Evolutionary conservation across 805 yeast genomes (phyloP), one percentile per base, ranked within the genome.

Genomic region (Metschnikowia kunwiensis): DNA sequence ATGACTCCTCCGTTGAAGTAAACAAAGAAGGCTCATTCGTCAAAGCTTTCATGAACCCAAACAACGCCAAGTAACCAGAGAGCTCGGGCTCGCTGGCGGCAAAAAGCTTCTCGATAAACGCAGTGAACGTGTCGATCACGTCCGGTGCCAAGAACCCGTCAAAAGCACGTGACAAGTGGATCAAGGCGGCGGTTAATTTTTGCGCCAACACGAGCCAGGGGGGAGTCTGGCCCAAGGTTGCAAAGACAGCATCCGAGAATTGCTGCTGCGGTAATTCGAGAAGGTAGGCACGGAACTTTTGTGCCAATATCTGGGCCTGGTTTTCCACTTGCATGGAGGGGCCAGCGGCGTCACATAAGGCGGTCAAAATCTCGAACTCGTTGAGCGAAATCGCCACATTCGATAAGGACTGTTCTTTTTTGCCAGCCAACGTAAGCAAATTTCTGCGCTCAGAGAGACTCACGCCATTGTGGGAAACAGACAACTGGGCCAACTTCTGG

Each of bases 291-390:
- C 67, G 43, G 33, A 79, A 55, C 30, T 73, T 70, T 7, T 63
- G 54, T n/a, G 74, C 50, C 13, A 78, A 51, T 18, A 68, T 38
- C 4, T 57, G 51, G 10, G 75, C 78, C 30, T 71, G 73, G 5
- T 40, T 38, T 4, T 70, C 52, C 8, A 68, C 60, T 18, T 63
- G 63, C 10, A 33, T 22, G 6, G 11, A 9, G 13, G 15, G 32
- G 12, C 23, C 28, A 5, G 46, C 36, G n/a, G 51, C 49, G 19
- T 33, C 48, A 42, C 82, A 75, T 18, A 82, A 57, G 0, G 86
- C 83, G 29, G 74, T 46, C 40, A 81, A 60, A 5, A 74, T 70
- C 44, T 81, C 84, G 39, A 68, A 65, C 51, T 79, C 83, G 39
- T 70, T 74, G 25, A 66, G 58, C 2, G 76, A 58, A 41, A 76